Evolutionary conservation across 306 rosid genomes (phyloP), one percentile per base, ranked within the genome.

Genomic region (Cucumis melo): DNA sequence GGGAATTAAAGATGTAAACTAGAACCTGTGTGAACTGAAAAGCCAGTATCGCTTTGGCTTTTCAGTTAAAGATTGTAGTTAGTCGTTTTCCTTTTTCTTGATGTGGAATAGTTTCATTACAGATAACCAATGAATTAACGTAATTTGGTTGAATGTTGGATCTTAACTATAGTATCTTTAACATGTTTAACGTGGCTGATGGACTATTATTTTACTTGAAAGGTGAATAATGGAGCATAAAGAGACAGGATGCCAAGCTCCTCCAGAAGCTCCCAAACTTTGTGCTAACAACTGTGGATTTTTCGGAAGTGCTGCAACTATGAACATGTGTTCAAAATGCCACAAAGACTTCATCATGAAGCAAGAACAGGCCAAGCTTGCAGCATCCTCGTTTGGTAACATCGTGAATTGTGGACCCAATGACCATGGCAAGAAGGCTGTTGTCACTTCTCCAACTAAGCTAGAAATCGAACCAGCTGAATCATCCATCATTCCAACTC

Each of bases 241-340:
- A 8, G 87, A 86, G 80, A 59, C 89, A 65, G 87, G 89, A 77
- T 86, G 85, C 80, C 89, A 83, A 79, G 83, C 80, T 8, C 80
- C 85, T 70, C 89, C 74, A 16, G 89, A 81, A 73, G 86, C 89
- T 54, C 85, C 88, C 66, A 86, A 81, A 74, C 86, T 86, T 27
- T 83, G 88, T 51, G 83, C 85, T 56, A 86, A 86, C 78, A 85
- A 78, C 79, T 82, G 88, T 1, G 86, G 88, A 24, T 85, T 85
- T 67, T 85, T 85, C 1, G 88, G 88, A 75, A 82, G 83, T 75
- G 73, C 86, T n/a, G 82, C 88, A 38, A 85, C 86, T 32, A 82
- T 85, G 88, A 85, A 85, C 76, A 20, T 85, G 67, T 85, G 88
- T 64, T 85, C 88, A 39, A 85, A 85, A 57, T 85, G 88, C 84